Evolutionary conservation across 2,329 filamentous ascomycete species (phyloP).

Genomic region (Fusarium marasasianum): DNA sequence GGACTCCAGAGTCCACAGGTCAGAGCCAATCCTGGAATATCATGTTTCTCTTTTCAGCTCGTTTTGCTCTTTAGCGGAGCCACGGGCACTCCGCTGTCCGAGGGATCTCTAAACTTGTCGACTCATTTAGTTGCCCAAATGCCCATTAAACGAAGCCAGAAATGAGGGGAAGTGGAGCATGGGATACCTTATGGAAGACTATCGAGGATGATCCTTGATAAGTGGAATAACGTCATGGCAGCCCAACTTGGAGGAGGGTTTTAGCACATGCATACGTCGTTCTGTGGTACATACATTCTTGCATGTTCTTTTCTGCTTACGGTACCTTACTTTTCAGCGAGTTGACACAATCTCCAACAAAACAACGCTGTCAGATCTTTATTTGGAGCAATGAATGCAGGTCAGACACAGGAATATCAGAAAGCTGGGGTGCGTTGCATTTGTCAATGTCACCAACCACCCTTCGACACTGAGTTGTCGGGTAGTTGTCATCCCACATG

Average conservation of each 20-base stretch:
- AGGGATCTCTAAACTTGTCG: slow-evolving; percentile 10
- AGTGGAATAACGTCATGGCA: slow-evolving; percentile 34
- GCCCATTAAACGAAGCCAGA: slow-evolving; percentile 7
- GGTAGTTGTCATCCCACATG: neutral
- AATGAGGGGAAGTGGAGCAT: slow-evolving; percentile 43
- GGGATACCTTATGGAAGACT: slow-evolving; percentile 4
- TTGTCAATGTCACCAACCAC: neutral
- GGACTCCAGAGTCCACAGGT: slow-evolving; percentile 3
- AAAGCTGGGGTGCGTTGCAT: neutral
- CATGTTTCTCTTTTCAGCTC: slow-evolving; percentile 18
- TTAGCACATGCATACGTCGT: neutral
- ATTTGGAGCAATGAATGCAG: slow-evolving; percentile 7
- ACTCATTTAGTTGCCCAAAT: slow-evolving; percentile 9
- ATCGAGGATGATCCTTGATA: slow-evolving; percentile 30
- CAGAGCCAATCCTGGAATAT: slow-evolving; percentile 26
- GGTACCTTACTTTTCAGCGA: neutral
- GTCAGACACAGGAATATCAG: neutral
- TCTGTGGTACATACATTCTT: neutral
- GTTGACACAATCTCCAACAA: neutral
- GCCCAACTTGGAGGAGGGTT: slow-evolving; percentile 5
- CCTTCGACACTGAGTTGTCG: neutral
- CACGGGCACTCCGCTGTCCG: slow-evolving; percentile 6
- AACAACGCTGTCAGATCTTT: slow-evolving; percentile 17
- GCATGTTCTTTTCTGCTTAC: neutral
- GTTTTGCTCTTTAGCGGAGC: slow-evolving; percentile 8